A percentile compares a stretch with the other conserved stretches of the same genome.
Evolutionary conservation across 2,329 filamentous ascomycete genomes (phyloP).

Genomic region (Verticillium alfalfae): DNA sequence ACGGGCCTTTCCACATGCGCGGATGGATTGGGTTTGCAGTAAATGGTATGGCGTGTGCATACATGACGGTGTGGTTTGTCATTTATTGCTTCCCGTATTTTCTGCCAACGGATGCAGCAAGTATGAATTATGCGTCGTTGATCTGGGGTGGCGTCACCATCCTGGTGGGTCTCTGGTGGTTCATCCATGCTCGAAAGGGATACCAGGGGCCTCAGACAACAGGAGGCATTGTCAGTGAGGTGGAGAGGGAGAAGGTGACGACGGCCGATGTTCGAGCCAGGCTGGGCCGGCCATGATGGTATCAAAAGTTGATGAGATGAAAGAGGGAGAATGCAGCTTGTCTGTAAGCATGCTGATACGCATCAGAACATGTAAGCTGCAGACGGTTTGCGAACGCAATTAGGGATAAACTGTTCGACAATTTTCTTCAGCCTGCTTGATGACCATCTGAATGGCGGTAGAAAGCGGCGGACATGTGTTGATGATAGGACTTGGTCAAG

Average conservation of each 20-base stretch:
- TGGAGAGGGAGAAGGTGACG: not conserved
- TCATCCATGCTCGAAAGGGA: constrained; percentile 18
- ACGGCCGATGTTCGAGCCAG: not conserved
- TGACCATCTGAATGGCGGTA: too few relatives aligned
- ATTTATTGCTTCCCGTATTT: constrained; percentile 57
- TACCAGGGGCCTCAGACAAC: constrained; percentile 14
- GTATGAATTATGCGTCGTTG: constrained; percentile 48
- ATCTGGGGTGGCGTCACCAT: constrained; percentile 36
- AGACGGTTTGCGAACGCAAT: too few relatives aligned
- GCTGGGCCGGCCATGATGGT: not conserved
- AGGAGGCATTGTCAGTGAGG: constrained; percentile 4
- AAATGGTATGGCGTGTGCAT: constrained; percentile 45
- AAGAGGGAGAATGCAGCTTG: too few relatives aligned
- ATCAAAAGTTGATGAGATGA: not conserved
- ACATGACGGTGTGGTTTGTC: constrained; percentile 56
- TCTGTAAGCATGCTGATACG: too few relatives aligned
- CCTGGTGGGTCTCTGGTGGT: constrained; percentile 35
- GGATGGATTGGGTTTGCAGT: constrained; percentile 40
- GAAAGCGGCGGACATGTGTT: too few relatives aligned
- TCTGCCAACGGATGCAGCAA: constrained; percentile 34
- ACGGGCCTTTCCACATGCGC: constrained; percentile 54
- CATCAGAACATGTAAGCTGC: too few relatives aligned
- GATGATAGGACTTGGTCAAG: too few relatives aligned
- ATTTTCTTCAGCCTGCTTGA: too few relatives aligned
- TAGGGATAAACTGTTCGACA: too few relatives aligned